Conservation (phyloP, 139 green algal species). For the Chlamydomonas sphaeroides region DNA sequence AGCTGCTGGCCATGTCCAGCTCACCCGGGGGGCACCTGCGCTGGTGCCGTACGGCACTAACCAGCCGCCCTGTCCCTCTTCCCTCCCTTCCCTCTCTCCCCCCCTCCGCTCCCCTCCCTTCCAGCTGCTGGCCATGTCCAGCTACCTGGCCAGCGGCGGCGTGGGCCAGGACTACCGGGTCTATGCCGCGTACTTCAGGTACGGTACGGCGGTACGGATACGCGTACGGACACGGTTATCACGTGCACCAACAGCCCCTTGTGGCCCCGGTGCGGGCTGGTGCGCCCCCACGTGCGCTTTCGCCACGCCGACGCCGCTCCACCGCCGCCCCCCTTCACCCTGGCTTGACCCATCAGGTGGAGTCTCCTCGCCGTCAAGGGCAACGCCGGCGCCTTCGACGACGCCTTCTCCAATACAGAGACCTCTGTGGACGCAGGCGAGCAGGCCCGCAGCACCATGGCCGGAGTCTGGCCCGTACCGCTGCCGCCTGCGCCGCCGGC, state of each 20-base stretch:
- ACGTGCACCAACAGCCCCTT: no score
- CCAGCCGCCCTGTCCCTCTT: no score
- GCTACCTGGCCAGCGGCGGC: not conserved
- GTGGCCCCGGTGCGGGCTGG: no score
- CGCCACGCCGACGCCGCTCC: no score
- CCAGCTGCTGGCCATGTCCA: slow-evolving; percentile 17
- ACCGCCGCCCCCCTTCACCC: no score
- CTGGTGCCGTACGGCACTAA: no score
- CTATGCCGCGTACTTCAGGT: slow-evolving; percentile 22
- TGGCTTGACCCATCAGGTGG: slow-evolving; percentile 12
- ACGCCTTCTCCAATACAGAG: not conserved
- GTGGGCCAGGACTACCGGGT: not conserved
- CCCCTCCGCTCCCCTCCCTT: not conserved
- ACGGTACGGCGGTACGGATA: no score
- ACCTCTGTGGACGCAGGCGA: not conserved
- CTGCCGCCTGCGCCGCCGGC: not conserved
- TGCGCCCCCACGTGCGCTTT: no score
- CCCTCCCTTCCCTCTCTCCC: not conserved
- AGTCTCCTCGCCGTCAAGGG: not conserved
- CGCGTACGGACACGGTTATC: no score
- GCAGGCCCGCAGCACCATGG: not conserved
- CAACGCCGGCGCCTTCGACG: not conserved
- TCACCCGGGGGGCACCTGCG: no score
- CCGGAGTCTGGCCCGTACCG: not conserved
- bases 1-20: no score